Conservation (phyloP, 345 rosid species). For the Lumnitzera littorea region DNA sequence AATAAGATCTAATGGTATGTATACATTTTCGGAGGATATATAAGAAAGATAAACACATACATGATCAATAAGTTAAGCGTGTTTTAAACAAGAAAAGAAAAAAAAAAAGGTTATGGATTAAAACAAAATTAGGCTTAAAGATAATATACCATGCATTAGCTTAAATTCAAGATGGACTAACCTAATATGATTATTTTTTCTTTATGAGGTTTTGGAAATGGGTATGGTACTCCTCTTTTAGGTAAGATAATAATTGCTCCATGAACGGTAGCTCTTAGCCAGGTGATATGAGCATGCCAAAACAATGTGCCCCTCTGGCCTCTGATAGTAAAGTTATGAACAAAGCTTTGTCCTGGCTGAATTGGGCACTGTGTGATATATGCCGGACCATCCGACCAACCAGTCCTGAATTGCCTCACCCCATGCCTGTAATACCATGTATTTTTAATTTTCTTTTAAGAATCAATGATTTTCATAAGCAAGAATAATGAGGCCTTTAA, state of each 20-base stretch:
- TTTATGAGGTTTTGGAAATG: slow-evolving; percentile 54
- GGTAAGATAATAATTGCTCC: slow-evolving; percentile 75
- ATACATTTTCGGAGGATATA: no score
- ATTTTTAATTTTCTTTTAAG: neutral
- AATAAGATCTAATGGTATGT: no score
- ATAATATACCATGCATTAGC: no score
- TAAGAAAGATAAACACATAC: no score
- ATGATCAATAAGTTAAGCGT: no score
- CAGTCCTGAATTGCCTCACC: slow-evolving; percentile 52
- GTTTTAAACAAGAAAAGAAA: no score
- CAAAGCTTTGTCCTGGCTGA: slow-evolving; percentile 42
- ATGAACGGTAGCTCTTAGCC: slow-evolving; percentile 62
- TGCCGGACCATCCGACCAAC: slow-evolving; percentile 81
- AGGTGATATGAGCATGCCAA: slow-evolving; percentile 78
- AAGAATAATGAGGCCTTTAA: no score
- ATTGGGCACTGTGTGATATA: slow-evolving; percentile 66
- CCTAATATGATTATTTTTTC: slow-evolving; percentile 54
- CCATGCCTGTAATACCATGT: slow-evolving; percentile 51
- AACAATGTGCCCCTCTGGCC: slow-evolving; percentile 72
- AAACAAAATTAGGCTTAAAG: no score
- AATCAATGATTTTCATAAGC: no score
- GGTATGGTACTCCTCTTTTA: slow-evolving; percentile 44
- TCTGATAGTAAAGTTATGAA: slow-evolving; percentile 60
- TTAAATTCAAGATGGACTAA: slow-evolving; percentile 6
- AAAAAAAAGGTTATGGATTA: no score